Evolutionary conservation across 1,284 basidiomycete species (phyloP), one percentile per base, ranked within the genome.

Genomic region (Cryptococcus sp.): DNA sequence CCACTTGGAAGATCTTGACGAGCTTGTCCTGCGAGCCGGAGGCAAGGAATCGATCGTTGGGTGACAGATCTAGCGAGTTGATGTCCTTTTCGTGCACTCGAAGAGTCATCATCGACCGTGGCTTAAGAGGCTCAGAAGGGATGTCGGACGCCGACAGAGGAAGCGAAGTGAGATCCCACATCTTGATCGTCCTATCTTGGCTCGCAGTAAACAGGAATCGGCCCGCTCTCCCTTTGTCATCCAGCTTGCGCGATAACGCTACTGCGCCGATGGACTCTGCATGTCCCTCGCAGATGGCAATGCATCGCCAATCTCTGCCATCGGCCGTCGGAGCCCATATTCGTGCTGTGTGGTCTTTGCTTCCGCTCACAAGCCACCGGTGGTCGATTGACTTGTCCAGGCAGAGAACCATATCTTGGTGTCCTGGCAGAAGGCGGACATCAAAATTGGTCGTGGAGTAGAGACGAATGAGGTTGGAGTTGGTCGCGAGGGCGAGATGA

Each of bases 11-110:
- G 11, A 99, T 80, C 74, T 97, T 98, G 57, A 91, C 92, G 8
- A 92, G 92, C 60, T 89, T 88, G 78, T 99, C 96, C 78, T 99
- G 96, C 17, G 93, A 97, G 19, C 93, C 96, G 1, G 94, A 95
- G 19, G 88, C 93, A 46, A 99, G 84, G 62, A 95, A 80, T 56
- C 83, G 84, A 77, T 97, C 91, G 74, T 97, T 93, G 3, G 93
- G 93, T 16, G 95, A 84, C 23, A 99, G 82, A 76, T 98, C 96
- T 44, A 99, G 83, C 49, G 93, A 87, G 79, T 99, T 99, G 80
- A 99, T 98, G 79, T 99, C 96, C 80, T 98, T 99, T 57, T 99
- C 96, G 77, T 99, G 95, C 15, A 93, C 91, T 72, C 90, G 90
- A 54, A 90, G 86, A 3, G 96, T 99, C n/a, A 86, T 83, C 23